Base-by-base conservation (phyloP, 805 yeast genomes). In the Lipomyces orientalis region DNA sequence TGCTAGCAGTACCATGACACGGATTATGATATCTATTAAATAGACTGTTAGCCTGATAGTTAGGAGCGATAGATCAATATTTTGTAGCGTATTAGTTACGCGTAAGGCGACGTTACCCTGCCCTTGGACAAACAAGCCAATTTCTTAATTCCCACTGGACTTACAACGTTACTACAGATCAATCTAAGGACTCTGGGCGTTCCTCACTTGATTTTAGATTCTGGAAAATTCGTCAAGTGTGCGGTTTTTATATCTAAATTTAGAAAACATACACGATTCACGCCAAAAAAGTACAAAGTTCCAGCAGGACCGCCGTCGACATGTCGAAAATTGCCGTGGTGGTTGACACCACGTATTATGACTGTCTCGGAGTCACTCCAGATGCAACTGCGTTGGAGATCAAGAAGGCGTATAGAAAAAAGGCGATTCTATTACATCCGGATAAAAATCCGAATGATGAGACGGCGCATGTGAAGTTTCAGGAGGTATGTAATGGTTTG, bases 361-460 rank as follows among this genome's bases (percentile, higher is more conserved):
- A 95, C 71, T 78, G 88, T 16, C 81, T 95, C 60, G 90, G 86
- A 49, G 89, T 94, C 19, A 73, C 79, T 33, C 83, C 88, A 25
- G 85, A 85, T 12, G 98, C 98, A 22, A 84, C 90, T 0, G 88
- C 88, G 4, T 81, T 86, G 10, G 97, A 95, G 71, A 91, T 95
- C 79, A 95, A 95, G 79, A 92, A 92, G 77, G 97, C 98, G 0
- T 95, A 95, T 79, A 85, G 99, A 70, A 90, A 90, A 77, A 87
- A 88, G 78, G 98, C 98, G 7, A 90, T 94, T 79, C 83, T 82
- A 66, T 90, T 91, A 61, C 99, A 94, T 78, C 99, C 99, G 0
- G 99, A 95, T 78, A 95, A 95, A 81, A 92, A 94, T 76, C 97
- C 97, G n/a, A 88, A 90, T 75, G 97, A 95, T 77, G 96, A 95